These are phyloP conservation scores for Raddia distichophylla DNA, from an alignment of 176 grass and related monocot species.

Conservation along the genomic window DNA sequence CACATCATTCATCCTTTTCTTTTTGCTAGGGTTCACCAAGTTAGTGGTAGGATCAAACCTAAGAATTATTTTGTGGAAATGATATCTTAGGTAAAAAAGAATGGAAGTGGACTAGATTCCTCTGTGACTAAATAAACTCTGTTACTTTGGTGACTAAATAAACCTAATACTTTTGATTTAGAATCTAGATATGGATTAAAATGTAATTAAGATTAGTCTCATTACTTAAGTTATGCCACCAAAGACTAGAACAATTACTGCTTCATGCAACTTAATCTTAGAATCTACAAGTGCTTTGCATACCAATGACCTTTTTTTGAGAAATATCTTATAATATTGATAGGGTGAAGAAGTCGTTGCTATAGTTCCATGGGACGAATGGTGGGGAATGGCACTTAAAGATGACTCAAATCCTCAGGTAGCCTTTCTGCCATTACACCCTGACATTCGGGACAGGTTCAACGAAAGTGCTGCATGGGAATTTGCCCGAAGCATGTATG, in stretches of 20 bases:
- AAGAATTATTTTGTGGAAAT: not conserved
- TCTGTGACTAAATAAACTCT: not conserved
- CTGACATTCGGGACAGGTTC: constrained; percentile 72
- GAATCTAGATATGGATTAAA: not conserved
- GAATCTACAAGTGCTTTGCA: not conserved
- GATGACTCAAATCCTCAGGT: constrained; percentile 94
- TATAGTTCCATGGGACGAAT: constrained; percentile 93
- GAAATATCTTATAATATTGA: constrained; percentile 8
- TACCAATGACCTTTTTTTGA: not conserved
- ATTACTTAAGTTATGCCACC: not conserved
- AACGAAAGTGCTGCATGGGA: constrained; percentile 88
- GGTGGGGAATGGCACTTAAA: constrained; percentile 90
- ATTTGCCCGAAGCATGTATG: constrained; percentile 81
- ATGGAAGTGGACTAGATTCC: not conserved
- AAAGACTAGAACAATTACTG: not conserved
- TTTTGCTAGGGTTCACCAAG: not conserved
- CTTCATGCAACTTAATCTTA: not conserved
- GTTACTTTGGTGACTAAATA: not conserved
- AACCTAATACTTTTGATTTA: not conserved
- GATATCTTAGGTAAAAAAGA: not conserved
- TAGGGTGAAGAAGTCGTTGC: constrained; percentile 95
- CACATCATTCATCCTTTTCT: not conserved
- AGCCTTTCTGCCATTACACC: constrained; percentile 80
- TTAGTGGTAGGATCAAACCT: not conserved
- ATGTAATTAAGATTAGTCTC: not conserved